A percentile compares a stretch with the other conserved stretches of the same genome.
Evolutionary conservation across 306 rosid species (phyloP).

Genomic region (Dryas drummondii): DNA sequence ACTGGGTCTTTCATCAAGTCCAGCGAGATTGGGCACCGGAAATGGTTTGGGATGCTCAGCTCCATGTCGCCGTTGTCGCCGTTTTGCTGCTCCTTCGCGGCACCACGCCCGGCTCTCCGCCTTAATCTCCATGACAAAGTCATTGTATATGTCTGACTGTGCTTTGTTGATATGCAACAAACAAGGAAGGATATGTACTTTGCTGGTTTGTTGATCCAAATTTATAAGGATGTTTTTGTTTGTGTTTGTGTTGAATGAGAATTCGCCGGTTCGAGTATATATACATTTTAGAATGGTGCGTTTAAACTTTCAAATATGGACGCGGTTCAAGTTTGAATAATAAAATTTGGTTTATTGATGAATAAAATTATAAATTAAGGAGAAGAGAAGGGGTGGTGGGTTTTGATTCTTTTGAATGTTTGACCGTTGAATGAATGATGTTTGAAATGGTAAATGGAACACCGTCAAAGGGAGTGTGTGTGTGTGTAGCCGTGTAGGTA

Average conservation of each 20-base stretch:
- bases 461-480: conserved; percentile 3
- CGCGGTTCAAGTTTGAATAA: conserved; percentile 20
- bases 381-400: neutral
- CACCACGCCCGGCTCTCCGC: conserved; percentile 21
- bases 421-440: conserved; percentile 32
- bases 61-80: conserved; percentile 14
- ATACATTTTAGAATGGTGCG: neutral
- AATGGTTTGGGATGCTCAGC: conserved; percentile 43
- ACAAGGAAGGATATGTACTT: no score
- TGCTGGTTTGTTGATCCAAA: neutral
- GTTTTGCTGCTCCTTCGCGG: conserved; percentile 1
- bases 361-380: no score
- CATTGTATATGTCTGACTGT: conserved; percentile 17
- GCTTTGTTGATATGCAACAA: no score
- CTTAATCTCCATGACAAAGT: conserved; percentile 44
- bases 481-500: neutral
- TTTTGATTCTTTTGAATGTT: conserved; percentile 40
- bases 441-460: conserved; percentile 33
- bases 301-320: neutral
- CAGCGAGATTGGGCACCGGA: conserved; percentile 49
- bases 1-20: conserved; percentile 65
- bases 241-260: neutral
- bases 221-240: neutral
- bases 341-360: no score
- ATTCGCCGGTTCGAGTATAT: neutral